A percentile compares a stretch with the other conserved stretches of the same genome.
Conservation (phyloP, 176 grass and related monocot species). For the Lolium multiflorum region DNA sequence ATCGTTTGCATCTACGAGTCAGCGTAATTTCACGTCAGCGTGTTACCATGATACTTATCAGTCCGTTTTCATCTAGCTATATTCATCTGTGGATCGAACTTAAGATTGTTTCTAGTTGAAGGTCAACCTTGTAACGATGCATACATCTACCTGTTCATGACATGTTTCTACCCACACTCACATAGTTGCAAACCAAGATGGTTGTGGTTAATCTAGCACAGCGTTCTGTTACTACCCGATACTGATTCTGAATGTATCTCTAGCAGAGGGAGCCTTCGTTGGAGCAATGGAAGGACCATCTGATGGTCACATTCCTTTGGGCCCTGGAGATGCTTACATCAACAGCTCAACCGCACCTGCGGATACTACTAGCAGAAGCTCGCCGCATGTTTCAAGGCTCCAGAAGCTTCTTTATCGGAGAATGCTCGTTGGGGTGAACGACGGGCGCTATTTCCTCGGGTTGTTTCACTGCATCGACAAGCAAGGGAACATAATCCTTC, state of each 20-base stretch:
- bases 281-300: constrained; percentile 50
- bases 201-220: background rate
- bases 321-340: constrained; percentile 4
- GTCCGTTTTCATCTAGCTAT: background rate
- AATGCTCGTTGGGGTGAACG: constrained; percentile 81
- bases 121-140: background rate
- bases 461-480: constrained; percentile 95
- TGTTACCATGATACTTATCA: background rate
- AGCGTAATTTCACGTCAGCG: background rate
- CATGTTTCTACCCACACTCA: background rate
- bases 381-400: constrained; percentile 61
- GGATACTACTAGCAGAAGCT: constrained; percentile 39
- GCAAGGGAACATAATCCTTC: constrained; percentile 94
- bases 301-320: background rate
- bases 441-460: constrained; percentile 82
- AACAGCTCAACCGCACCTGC: background rate
- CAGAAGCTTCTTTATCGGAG: constrained; percentile 74
- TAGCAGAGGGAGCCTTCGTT: background rate
- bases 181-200: background rate
- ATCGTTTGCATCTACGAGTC: background rate
- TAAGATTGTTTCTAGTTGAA: background rate
- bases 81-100: background rate
- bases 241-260: constrained; percentile 17
- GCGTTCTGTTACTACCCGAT: background rate
- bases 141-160: background rate